phyloP scores from a whole-genome alignment of 106 monocot species.

The Dioscorea dumetorum region DNA sequence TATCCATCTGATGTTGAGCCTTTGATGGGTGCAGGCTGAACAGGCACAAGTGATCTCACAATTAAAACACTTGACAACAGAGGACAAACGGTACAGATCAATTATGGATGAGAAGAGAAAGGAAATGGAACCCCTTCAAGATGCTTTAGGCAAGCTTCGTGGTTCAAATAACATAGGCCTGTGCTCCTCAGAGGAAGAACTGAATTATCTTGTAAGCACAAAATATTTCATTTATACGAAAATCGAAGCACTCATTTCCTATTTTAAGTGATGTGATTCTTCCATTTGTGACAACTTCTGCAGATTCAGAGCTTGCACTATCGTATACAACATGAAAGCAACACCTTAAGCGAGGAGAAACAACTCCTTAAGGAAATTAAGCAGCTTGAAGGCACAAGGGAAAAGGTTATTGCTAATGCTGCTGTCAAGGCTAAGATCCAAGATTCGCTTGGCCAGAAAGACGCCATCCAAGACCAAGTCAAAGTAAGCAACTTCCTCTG shows the following conservation, averaged over 20 bases:
- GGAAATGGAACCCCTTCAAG: slow-evolving; percentile 80
- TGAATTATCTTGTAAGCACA: slow-evolving; percentile 50
- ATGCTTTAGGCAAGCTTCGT: slow-evolving; percentile 59
- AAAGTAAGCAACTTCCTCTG: slow-evolving; percentile 51
- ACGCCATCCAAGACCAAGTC: slow-evolving; percentile 66
- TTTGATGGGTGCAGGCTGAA: slow-evolving; percentile 33
- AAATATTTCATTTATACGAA: background rate
- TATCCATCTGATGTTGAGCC: too few relatives aligned
- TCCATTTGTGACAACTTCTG: background rate
- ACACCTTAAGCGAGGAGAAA: slow-evolving; percentile 79
- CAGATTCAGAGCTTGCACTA: slow-evolving; percentile 82
- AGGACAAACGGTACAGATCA: slow-evolving; percentile 45
- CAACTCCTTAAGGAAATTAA: slow-evolving; percentile 85
- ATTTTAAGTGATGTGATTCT: slow-evolving; percentile 5
- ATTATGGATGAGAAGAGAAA: slow-evolving; percentile 60
- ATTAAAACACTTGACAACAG: slow-evolving; percentile 66
- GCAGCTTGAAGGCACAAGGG: slow-evolving; percentile 78
- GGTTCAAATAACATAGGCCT: slow-evolving; percentile 53
- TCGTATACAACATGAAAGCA: slow-evolving; percentile 87
- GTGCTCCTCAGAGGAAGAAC: slow-evolving; percentile 92
- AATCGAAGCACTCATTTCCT: background rate
- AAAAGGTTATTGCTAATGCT: slow-evolving; percentile 66
- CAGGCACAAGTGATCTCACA: slow-evolving; percentile 55
- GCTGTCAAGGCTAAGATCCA: slow-evolving; percentile 61
- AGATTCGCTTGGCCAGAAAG: slow-evolving; percentile 52